Evolutionary conservation across 345 rosid genomes (phyloP).

Genomic region (Erysimum cheiranthoides): DNA sequence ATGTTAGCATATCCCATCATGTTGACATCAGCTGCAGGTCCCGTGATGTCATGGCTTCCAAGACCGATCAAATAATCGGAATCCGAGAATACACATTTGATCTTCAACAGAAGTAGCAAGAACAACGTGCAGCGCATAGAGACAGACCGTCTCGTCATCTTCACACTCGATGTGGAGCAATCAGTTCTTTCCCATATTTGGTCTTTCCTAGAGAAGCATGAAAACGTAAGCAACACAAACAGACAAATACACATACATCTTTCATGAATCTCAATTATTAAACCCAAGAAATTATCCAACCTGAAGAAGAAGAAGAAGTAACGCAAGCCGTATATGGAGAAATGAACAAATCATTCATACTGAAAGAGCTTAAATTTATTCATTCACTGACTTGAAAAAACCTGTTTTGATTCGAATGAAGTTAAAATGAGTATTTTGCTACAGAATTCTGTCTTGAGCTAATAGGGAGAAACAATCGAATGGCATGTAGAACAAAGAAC

Average conservation of each 20-base stretch:
- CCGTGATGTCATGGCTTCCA: constrained; percentile 91
- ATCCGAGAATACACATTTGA: constrained; percentile 1
- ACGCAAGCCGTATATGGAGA: neutral
- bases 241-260: constrained; percentile 28
- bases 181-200: neutral
- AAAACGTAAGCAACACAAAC: constrained; percentile 2
- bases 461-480: neutral
- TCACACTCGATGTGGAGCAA: neutral
- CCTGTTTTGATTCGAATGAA: too few species aligned
- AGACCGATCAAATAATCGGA: constrained; percentile 74
- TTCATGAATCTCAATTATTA: constrained; percentile 6
- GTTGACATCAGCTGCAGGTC: constrained; percentile 93
- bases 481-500: too few species aligned
- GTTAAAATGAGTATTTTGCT: neutral
- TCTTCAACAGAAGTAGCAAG: constrained; percentile 23
- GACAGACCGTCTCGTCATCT: constrained; percentile 9
- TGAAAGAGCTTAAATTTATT: neutral
- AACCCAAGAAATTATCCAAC: constrained; percentile 9
- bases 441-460: neutral
- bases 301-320: constrained; percentile 13
- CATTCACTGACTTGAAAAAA: constrained; percentile 1
- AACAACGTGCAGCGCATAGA: constrained; percentile 1
- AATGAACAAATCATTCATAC: neutral
- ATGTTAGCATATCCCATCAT: constrained; percentile 93
- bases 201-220: neutral